Evolutionary conservation across 1,284 basidiomycete genomes (phyloP).

Genomic region (Bondarzewia mesenterica): DNA sequence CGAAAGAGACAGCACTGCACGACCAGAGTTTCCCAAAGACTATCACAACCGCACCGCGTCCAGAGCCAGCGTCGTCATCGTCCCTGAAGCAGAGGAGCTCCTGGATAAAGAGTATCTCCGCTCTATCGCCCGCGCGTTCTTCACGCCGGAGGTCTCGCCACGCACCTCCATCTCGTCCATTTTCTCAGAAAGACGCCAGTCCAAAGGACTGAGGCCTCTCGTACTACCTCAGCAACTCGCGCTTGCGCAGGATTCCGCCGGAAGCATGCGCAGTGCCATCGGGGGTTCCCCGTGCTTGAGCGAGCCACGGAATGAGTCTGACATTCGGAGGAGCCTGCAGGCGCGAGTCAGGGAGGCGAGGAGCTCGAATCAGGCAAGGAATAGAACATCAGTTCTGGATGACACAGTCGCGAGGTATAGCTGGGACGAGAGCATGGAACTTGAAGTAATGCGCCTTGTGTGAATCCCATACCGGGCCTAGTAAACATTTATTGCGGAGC

Average conservation of each 20-base stretch:
- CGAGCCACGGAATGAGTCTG: neutral
- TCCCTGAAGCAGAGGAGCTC: neutral
- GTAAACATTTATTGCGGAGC: too few relatives aligned
- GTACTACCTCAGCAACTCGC: slow-evolving; percentile 2
- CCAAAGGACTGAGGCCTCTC: neutral
- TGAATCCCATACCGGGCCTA: too few relatives aligned
- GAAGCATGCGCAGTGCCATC: neutral
- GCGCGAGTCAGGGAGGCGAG: neutral
- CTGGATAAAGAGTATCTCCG: slow-evolving; percentile 1
- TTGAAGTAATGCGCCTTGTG: neutral
- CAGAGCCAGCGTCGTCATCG: neutral
- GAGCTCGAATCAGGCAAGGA: neutral
- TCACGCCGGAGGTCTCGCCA: neutral
- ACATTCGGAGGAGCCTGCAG: neutral
- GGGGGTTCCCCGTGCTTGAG: neutral
- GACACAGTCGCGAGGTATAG: neutral
- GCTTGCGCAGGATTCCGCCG: neutral
- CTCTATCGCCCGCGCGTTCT: neutral
- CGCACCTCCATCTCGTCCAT: neutral
- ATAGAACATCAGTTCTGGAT: neutral
- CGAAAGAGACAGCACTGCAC: too few relatives aligned
- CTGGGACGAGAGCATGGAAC: neutral
- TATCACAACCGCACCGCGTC: neutral
- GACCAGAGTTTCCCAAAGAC: too few relatives aligned
- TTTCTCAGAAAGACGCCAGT: neutral